Conservation (phyloP, 1,284 basidiomycete species). For the Porphyrellus sp. region DNA sequence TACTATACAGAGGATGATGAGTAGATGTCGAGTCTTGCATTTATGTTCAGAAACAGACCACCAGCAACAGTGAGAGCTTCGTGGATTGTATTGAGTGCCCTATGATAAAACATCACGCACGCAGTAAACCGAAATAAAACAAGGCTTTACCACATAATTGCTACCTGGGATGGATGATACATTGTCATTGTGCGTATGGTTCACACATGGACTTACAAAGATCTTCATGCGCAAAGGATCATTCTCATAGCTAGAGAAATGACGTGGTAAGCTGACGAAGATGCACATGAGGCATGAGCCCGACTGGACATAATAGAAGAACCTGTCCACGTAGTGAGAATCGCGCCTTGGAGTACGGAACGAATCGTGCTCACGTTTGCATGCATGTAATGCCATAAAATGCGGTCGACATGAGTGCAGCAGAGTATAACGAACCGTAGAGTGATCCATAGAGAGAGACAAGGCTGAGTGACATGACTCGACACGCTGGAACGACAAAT, state of each 20-base stretch:
- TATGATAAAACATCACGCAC: neutral
- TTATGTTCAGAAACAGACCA: neutral
- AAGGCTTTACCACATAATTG: neutral
- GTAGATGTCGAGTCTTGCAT: too few relatives aligned
- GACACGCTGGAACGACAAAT: too few relatives aligned
- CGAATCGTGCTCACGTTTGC: neutral
- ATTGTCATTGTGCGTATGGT: neutral
- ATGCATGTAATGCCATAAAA: neutral
- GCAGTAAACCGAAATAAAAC: neutral
- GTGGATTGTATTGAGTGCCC: neutral
- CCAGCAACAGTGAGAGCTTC: constrained; percentile 3
- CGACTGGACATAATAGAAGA: neutral
- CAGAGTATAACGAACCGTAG: neutral
- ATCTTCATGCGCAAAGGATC: neutral
- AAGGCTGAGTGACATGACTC: too few relatives aligned
- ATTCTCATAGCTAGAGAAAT: neutral
- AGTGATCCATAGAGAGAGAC: too few relatives aligned
- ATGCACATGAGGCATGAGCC: neutral
- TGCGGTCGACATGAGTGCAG: neutral
- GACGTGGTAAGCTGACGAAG: neutral
- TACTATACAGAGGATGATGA: neutral
- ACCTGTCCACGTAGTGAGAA: neutral
- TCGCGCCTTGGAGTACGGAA: neutral
- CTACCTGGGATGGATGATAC: neutral
- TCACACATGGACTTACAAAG: neutral